A percentile compares a stretch with the other conserved stretches of the same genome.
Evolutionary conservation across 345 rosid species (phyloP).

Genomic region (Laguncularia racemosa): DNA sequence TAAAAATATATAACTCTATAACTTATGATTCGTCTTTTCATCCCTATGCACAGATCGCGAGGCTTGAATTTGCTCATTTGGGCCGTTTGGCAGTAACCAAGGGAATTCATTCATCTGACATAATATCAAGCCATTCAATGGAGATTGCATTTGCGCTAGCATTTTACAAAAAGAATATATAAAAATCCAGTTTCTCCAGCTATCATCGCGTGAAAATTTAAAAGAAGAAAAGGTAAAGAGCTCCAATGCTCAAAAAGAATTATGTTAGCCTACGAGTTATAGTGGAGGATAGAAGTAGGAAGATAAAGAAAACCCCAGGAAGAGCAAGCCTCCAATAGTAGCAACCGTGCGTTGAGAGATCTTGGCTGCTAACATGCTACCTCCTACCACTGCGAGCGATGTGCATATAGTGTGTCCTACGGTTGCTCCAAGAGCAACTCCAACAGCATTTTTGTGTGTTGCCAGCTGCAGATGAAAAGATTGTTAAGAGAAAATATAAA

Average conservation of each 20-base stretch:
- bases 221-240: background rate
- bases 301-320: conserved; percentile 83
- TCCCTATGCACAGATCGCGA: too few species aligned
- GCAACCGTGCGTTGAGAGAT: conserved; percentile 96
- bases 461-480: conserved; percentile 59
- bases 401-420: conserved; percentile 88
- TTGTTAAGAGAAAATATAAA: background rate
- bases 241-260: conserved; percentile 10
- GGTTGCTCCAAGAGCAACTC: conserved; percentile 87
- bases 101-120: too few species aligned
- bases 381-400: conserved; percentile 92
- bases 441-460: conserved; percentile 88
- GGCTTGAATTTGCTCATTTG: too few species aligned
- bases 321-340: conserved; percentile 83
- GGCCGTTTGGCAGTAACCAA: too few species aligned
- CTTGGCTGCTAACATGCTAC: conserved; percentile 95
- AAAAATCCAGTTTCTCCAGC: background rate
- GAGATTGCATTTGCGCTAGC: too few species aligned
- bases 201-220: background rate
- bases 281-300: conserved; percentile 97
- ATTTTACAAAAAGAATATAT: too few species aligned
- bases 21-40: too few species aligned
- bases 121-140: too few species aligned
- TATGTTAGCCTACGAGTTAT: conserved; percentile 25
- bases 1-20: too few species aligned